These are phyloP conservation scores for Penicillium canariense DNA, from an alignment of 495 filamentous ascomycete species.

Conservation along the genomic window DNA sequence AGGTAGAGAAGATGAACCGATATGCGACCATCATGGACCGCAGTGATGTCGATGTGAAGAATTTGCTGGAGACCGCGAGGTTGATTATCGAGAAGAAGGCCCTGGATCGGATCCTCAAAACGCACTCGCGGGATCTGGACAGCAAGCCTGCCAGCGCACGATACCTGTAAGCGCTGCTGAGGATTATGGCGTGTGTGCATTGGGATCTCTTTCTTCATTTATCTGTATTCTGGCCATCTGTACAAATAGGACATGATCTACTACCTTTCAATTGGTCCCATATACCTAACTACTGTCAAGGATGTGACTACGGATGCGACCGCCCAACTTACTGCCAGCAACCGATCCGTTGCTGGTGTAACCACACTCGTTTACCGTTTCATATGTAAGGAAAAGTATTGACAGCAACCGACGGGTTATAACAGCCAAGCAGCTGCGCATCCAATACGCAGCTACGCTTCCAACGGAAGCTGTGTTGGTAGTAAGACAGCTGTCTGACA, in stretches of 20 bases:
- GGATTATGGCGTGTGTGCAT: conserved; percentile 6
- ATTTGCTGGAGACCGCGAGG: conserved; percentile 78
- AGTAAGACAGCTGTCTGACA: too few species aligned
- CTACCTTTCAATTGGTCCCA: neutral
- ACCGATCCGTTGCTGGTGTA: too few species aligned
- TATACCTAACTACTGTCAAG: too few species aligned
- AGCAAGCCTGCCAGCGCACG: conserved; percentile 31
- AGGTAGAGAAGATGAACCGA: conserved; percentile 56
- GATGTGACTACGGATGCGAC: too few species aligned
- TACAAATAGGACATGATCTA: conserved; percentile 36
- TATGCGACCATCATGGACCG: conserved; percentile 66
- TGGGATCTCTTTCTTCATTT: conserved; percentile 15
- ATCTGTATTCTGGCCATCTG: conserved; percentile 30
- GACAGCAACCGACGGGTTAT: too few species aligned
- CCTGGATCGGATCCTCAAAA: conserved; percentile 68
- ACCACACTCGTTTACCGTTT: too few species aligned
- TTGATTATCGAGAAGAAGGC: conserved; percentile 84
- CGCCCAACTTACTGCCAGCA: too few species aligned
- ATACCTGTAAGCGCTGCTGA: conserved; percentile 24
- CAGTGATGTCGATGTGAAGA: conserved; percentile 87
- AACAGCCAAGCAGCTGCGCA: too few species aligned
- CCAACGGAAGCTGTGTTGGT: too few species aligned
- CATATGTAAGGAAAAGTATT: too few species aligned
- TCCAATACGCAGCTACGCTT: too few species aligned
- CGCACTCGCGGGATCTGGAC: conserved; percentile 72